Conservation (phyloP, 2,329 filamentous ascomycete species). For the Septoria linicola region DNA sequence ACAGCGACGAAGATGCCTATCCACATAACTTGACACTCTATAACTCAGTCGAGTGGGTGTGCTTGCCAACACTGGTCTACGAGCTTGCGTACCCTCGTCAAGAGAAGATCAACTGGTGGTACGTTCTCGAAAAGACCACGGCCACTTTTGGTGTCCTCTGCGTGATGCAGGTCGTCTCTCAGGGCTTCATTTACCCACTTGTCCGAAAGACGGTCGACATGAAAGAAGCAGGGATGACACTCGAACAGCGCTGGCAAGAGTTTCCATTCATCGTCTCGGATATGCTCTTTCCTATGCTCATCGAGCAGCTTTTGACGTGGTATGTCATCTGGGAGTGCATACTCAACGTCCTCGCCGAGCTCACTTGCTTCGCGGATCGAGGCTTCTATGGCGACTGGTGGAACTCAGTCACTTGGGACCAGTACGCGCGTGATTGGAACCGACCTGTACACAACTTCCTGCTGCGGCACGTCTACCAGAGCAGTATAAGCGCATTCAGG, state of each 20-base stretch:
- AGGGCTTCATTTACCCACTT: slow-evolving; percentile 74
- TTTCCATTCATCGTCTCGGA: slow-evolving; percentile 76
- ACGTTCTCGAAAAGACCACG: slow-evolving; percentile 68
- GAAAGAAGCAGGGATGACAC: slow-evolving; percentile 64
- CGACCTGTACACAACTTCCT: slow-evolving; percentile 77
- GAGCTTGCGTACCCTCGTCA: slow-evolving; percentile 75
- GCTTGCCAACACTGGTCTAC: slow-evolving; percentile 74
- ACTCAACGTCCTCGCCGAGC: slow-evolving; percentile 72
- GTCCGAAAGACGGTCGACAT: slow-evolving; percentile 65
- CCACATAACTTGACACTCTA: slow-evolving; percentile 65
- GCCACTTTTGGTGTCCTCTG: slow-evolving; percentile 72
- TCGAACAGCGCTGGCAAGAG: slow-evolving; percentile 60
- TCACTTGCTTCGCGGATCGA: slow-evolving; percentile 70
- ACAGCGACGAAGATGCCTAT: slow-evolving; percentile 54
- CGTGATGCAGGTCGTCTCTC: slow-evolving; percentile 76
- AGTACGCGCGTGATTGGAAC: slow-evolving; percentile 80
- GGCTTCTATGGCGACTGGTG: slow-evolving; percentile 39
- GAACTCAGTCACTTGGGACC: slow-evolving; percentile 63
- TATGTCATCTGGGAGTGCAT: slow-evolving; percentile 73
- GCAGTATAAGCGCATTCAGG: slow-evolving; percentile 69
- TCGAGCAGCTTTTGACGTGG: slow-evolving; percentile 75
- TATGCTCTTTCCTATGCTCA: slow-evolving; percentile 73
- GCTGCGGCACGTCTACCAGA: slow-evolving; percentile 75
- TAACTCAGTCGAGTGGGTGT: slow-evolving; percentile 65
- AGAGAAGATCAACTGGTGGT: slow-evolving; percentile 69